phyloP scores from a whole-genome alignment of 495 filamentous ascomycete species.

The Pseudoneurospora amorphoporcata region DNA sequence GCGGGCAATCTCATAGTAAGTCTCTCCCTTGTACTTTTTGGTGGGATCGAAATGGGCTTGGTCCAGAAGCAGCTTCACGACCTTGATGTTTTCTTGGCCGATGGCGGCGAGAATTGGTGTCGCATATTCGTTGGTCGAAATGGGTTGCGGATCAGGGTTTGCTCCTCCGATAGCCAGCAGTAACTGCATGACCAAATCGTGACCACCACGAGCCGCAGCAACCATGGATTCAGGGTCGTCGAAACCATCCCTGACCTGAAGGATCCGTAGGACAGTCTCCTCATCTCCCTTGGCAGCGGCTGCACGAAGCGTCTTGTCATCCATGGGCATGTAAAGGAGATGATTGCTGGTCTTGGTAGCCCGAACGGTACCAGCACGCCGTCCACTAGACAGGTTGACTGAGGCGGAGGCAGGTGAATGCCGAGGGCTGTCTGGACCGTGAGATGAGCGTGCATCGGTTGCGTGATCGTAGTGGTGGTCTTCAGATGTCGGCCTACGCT shows the following conservation, averaged over 20 bases:
- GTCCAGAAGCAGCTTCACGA: conserved; percentile 68
- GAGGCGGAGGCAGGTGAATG: conserved; percentile 40
- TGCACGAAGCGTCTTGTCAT: conserved; percentile 62
- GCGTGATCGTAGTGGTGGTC: conserved; percentile 45
- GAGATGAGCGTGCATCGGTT: conserved; percentile 50
- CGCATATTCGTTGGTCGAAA: conserved; percentile 45
- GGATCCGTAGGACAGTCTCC: conserved; percentile 63
- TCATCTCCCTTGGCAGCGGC: conserved; percentile 78
- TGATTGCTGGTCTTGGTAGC: conserved; percentile 46
- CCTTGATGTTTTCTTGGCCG: conserved; percentile 74
- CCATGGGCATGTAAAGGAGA: conserved; percentile 44
- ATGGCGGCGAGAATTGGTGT: conserved; percentile 94
- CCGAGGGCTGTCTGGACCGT: conserved; percentile 59
- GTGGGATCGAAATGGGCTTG: conserved; percentile 74
- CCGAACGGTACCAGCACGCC: conserved; percentile 35
- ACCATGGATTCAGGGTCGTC: conserved; percentile 78
- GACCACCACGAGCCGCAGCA: conserved; percentile 84
- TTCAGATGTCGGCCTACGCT: conserved; percentile 51
- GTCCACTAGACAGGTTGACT: conserved; percentile 21
- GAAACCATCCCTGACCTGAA: conserved; percentile 59
- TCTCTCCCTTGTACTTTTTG: conserved; percentile 54
- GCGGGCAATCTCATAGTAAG: conserved; percentile 76
- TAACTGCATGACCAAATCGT: conserved; percentile 75
- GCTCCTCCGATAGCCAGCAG: conserved; percentile 71
- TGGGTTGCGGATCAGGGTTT: conserved; percentile 68